A percentile compares a stretch with the other conserved stretches of the same genome.
Conservation (phyloP, 2,329 filamentous ascomycete species). For the Trichoderma polysporum region DNA sequence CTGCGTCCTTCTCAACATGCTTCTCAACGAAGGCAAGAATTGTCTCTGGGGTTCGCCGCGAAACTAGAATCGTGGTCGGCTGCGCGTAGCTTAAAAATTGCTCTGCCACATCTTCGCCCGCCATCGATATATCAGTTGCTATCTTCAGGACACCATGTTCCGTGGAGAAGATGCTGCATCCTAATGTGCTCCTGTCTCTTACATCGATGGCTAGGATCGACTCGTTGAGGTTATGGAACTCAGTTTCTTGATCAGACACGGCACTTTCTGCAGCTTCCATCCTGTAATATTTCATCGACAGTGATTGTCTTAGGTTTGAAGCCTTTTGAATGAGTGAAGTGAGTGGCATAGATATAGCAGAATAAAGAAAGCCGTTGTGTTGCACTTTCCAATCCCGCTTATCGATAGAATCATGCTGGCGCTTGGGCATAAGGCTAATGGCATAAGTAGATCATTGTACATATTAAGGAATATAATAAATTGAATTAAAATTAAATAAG, state of each 20-base stretch:
- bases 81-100: slow-evolving; percentile 55
- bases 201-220: slow-evolving; percentile 76
- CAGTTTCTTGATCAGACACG: not conserved
- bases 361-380: not conserved
- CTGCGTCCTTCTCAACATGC: slow-evolving; percentile 11
- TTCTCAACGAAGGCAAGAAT: slow-evolving; percentile 37
- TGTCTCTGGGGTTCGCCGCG: slow-evolving; percentile 45
- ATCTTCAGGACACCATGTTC: slow-evolving; percentile 69
- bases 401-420: not conserved
- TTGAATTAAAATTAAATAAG: not conserved
- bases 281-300: not conserved
- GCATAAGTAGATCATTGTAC: not conserved
- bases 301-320: not conserved
- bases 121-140: slow-evolving; percentile 72
- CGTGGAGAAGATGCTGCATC: slow-evolving; percentile 80
- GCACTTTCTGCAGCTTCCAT: not conserved
- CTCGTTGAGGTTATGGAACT: not conserved
- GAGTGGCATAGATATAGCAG: no score
- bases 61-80: slow-evolving; percentile 56
- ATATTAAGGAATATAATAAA: not conserved
- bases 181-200: slow-evolving; percentile 67
- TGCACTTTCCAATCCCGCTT: not conserved
- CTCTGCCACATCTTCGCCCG: slow-evolving; percentile 67
- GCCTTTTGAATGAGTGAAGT: not conserved
- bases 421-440: not conserved